Base-by-base conservation (phyloP, 768 basidiomycete genomes). In the Cantharellus anzutake region DNA sequence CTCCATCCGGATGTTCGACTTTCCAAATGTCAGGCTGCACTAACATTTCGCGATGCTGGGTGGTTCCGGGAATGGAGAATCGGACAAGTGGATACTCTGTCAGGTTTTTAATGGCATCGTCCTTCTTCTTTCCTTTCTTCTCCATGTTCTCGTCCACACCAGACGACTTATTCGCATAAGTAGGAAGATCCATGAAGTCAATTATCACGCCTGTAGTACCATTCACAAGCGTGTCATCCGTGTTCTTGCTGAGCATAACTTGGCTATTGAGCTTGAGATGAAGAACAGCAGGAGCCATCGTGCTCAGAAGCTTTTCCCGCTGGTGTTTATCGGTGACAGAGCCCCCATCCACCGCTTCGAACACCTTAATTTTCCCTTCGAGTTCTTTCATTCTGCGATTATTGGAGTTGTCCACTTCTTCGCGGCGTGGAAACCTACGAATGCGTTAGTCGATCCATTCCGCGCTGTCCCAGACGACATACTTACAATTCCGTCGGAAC, bases 161-260 rank as follows among this genome's bases (percentile, higher is more conserved):
- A 66, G 70, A 34, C 66, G 68, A 4, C 64, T 16, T 40, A 16
- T 42, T 74, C 7, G 73, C 74, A 63, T 75, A 77, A 4, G 69
- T 64, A 0, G 69, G 67, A 1, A 78, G 77, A 61, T 82, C 81
- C 41, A 73, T 72, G 69, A 99, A 99, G 2, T 79, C 77, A 38
- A 84, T 65, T 20, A 99, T 78, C 48, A 79, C 81, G 4, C 96
- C 96, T 77, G 96, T 86, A 60, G 83, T 89, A 1, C 96, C 96
- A 66, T 99, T 99, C 51, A 97, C 96, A 4, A 98, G 78, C 2
- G 75, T 78, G 39, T 92, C 90, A 65, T 93, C 88, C 58, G 84
- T 72, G 67, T 98, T 98, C 74, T 97, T 97, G 71, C 91, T 88
- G 40, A 96, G 76, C 92, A 96, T 97, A 58, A 77, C 76, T 70